These are phyloP conservation scores for Leucaena leucocephala DNA, from an alignment of 306 rosid species.

Conservation along the genomic window DNA sequence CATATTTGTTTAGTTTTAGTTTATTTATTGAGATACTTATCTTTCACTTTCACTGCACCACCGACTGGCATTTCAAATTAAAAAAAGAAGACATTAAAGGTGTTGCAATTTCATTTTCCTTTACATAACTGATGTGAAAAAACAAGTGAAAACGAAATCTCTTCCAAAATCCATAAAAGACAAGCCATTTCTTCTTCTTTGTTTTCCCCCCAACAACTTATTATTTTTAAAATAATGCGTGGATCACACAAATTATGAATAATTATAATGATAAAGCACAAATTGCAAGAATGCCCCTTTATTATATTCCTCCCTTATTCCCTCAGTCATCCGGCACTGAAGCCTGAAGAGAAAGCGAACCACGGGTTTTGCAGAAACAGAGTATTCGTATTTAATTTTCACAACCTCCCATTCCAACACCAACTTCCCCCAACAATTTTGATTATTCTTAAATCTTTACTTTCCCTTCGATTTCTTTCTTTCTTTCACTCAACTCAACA, in stretches of 20 bases:
- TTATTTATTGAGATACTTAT: neutral
- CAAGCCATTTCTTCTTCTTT: neutral
- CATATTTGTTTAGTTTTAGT: too few relatives aligned
- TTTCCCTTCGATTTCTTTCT: conserved; percentile 51
- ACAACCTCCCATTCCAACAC: conserved; percentile 60
- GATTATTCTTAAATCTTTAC: conserved; percentile 26
- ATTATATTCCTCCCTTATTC: conserved; percentile 57
- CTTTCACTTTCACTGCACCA: neutral
- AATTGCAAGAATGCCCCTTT: conserved; percentile 41
- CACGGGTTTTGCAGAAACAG: conserved; percentile 46
- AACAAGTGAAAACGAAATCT: conserved; percentile 6
- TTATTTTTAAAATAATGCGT: neutral
- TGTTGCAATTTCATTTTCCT: neutral
- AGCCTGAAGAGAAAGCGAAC: conserved; percentile 40
- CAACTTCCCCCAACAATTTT: conserved; percentile 45
- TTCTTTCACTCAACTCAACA: conserved; percentile 48
- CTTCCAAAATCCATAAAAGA: neutral
- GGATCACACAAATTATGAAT: neutral
- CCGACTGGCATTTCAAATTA: neutral
- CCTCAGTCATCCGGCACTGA: conserved; percentile 48
- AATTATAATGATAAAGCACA: neutral
- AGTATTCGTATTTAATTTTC: conserved; percentile 71
- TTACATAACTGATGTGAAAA: neutral
- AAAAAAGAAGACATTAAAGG: neutral
- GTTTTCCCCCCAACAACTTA: neutral